Base-by-base conservation (phyloP, 73 alveolate genomes). In the Paramecium bursaria region DNA sequence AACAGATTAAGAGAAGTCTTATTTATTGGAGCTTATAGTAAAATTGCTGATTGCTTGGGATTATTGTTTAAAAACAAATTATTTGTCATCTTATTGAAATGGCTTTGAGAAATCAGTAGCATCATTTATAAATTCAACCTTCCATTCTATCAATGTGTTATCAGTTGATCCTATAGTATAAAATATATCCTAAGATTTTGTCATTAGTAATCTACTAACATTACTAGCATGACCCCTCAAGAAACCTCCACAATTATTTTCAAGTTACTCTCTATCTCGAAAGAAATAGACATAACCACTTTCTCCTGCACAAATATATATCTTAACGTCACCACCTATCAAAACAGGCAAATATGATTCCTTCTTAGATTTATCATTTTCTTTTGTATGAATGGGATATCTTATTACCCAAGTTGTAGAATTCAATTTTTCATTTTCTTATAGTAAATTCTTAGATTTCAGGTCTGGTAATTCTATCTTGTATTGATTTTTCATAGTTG, bases 301-400 rank as follows among this genome's bases (percentile, higher is more conserved):
- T 42, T 93, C 98, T 60, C 98, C 98, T 6, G 95, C 91, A 48
- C 94, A 92, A 15, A 93, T 91, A 42, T 90, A 79, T 3, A 79
- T 73, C 31, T 79, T 79, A 14, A 79, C 76, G 30, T 79, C 89
- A 15, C 85, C 89, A 33, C 89, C 89, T 13, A 79, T 79, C 14
- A 79, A 53, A 0, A 79, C 7, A 3, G 89, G 89, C 4, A 79
- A 44, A 61, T 21, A 53, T 17, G 48, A 22, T 19, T 79, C 89
- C 3, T 53, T 73, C 31, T 79, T 53, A 9, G 82, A 67, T 31
- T 57, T 57, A 2, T 57, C 15, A 57, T 7, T 29, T 3, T 47
- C 39, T 26, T 35, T 79, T 14, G 89, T 31, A 46, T 27, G 54
- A 0, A 54, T 23, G 3, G 89, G 89, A 79, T 79, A 79, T 25